These are phyloP conservation scores for Harrya chromipes DNA, from an alignment of 768 basidiomycete genomes.

Conservation along the genomic window DNA sequence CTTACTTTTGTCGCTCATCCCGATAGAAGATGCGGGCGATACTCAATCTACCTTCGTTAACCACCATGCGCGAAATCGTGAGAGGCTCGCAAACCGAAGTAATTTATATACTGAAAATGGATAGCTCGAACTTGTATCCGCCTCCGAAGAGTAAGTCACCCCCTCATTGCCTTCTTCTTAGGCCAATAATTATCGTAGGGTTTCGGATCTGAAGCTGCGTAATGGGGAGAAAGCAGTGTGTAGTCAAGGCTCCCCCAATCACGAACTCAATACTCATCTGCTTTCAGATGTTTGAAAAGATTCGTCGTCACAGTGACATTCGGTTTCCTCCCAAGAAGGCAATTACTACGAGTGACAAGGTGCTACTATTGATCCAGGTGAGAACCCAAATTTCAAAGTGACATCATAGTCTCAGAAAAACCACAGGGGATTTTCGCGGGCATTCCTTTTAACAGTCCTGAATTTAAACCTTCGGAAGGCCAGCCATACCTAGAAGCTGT, in stretches of 20 bases:
- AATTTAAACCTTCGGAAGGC: constrained; percentile 69
- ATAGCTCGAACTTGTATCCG: constrained; percentile 63
- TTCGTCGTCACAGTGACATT: constrained; percentile 72
- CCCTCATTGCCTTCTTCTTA: neutral
- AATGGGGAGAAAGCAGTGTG: constrained; percentile 70
- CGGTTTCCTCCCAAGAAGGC: constrained; percentile 72
- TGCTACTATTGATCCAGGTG: constrained; percentile 79
- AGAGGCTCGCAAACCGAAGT: constrained; percentile 17
- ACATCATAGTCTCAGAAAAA: constrained; percentile 4
- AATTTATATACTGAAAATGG: constrained; percentile 4
- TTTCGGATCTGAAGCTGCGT: constrained; percentile 66
- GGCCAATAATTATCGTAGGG: constrained; percentile 38
- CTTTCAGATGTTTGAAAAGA: constrained; percentile 56
- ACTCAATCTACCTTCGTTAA: constrained; percentile 52
- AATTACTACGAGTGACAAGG: constrained; percentile 71
- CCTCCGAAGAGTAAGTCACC: constrained; percentile 60
- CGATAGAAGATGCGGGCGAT: constrained; percentile 62
- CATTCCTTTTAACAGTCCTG: constrained; percentile 62
- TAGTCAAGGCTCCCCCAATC: neutral
- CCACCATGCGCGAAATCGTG: constrained; percentile 67
- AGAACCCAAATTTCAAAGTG: constrained; percentile 1
- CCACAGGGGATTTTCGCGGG: constrained; percentile 67
- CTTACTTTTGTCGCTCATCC: neutral
- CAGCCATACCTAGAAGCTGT: constrained; percentile 70
- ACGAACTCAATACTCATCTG: neutral